Evolutionary conservation across 345 rosid species (phyloP).

Genomic region (Populus nigra): DNA sequence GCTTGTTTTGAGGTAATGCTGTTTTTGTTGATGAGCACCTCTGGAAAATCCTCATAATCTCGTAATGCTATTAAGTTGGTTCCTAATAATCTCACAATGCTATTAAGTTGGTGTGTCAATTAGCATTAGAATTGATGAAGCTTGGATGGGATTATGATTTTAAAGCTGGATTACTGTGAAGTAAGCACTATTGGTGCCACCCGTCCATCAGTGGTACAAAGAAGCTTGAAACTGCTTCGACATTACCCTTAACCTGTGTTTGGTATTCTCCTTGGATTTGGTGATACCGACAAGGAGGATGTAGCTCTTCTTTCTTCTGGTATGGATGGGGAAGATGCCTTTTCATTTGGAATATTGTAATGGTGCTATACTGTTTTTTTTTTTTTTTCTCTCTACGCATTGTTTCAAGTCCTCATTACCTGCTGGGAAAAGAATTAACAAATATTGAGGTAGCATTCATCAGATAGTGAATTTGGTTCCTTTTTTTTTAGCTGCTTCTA

Average conservation of each 20-base stretch:
- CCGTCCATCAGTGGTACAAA: conserved; percentile 24
- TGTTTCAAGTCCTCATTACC: conserved; percentile 14
- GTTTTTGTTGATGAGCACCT: conserved; percentile 40
- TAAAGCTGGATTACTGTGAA: conserved; percentile 44
- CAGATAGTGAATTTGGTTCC: conserved; percentile 8
- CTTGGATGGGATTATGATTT: conserved; percentile 36
- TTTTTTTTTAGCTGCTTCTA: conserved; percentile 19
- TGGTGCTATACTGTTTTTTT: conserved; percentile 7
- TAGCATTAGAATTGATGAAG: conserved; percentile 26
- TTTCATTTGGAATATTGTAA: background rate
- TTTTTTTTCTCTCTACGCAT: conserved; percentile 17
- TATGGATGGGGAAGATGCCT: background rate
- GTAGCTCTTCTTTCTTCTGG: conserved; percentile 15
- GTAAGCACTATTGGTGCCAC: conserved; percentile 27
- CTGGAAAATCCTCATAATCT: conserved; percentile 18
- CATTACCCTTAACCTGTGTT: background rate
- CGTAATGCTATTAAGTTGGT: conserved; percentile 15
- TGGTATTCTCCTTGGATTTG: conserved; percentile 14
- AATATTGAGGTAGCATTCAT: conserved; percentile 8
- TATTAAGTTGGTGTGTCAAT: conserved; percentile 14
- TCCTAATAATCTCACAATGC: background rate
- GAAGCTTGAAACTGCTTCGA: conserved; percentile 12
- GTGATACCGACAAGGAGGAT: conserved; percentile 13
- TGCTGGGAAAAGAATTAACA: conserved; percentile 13
- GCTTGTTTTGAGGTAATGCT: conserved; percentile 47